Conservation (phyloP, 2,329 filamentous ascomycete genomes). For the Trichoderma semiorbis region DNA sequence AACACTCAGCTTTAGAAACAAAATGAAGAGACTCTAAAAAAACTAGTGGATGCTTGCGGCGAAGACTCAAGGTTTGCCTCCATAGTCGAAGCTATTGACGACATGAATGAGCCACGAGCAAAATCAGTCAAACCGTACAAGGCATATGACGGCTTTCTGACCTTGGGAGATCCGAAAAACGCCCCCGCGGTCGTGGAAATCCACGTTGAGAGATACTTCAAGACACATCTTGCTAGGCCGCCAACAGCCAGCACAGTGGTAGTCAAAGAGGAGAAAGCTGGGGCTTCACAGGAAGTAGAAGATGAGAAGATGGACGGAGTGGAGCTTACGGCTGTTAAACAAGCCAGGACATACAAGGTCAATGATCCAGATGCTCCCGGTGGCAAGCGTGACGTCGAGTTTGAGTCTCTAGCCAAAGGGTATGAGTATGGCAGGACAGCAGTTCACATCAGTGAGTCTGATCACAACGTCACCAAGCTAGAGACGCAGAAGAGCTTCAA, state of each 20-base stretch:
- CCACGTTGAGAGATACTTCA: constrained; percentile 85
- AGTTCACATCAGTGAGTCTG: constrained; percentile 82
- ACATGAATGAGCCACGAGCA: constrained; percentile 71
- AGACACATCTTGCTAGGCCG: constrained; percentile 72
- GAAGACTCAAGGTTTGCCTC: constrained; percentile 71
- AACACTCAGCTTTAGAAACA: constrained; percentile 34
- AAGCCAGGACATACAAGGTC: constrained; percentile 75
- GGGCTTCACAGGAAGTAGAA: constrained; percentile 49
- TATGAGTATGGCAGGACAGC: constrained; percentile 92
- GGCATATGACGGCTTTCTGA: constrained; percentile 75
- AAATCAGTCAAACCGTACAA: constrained; percentile 74
- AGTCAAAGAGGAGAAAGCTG: constrained; percentile 46
- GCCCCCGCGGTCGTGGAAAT: constrained; percentile 76
- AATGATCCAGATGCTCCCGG: constrained; percentile 70
- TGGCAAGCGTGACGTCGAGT: constrained; percentile 76
- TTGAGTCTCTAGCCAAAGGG: constrained; percentile 83
- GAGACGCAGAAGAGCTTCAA: constrained; percentile 73
- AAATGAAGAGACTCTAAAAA: constrained; percentile 68
- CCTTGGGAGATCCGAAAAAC: constrained; percentile 70
- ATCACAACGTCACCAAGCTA: constrained; percentile 84
- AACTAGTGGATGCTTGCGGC: constrained; percentile 62
- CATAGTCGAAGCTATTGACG: constrained; percentile 76
- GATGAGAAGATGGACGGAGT: constrained; percentile 48
- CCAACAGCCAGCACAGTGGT: constrained; percentile 77
- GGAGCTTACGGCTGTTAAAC: constrained; percentile 68